Conservation (phyloP, 768 basidiomycete genomes). For the Boletellus emodensis region DNA sequence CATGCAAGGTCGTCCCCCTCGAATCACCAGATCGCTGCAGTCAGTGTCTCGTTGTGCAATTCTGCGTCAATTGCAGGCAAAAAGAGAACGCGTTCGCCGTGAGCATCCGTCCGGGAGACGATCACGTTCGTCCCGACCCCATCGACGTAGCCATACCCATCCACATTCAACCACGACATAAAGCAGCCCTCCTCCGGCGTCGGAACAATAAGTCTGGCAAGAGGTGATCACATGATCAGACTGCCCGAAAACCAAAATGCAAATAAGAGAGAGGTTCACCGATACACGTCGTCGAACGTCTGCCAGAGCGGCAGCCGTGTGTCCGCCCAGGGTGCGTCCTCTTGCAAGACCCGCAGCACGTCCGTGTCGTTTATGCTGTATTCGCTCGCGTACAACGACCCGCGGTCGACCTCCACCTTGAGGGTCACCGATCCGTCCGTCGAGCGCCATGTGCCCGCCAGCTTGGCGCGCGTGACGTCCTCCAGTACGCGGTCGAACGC, state of each 20-base stretch:
- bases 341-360: constrained; percentile 33
- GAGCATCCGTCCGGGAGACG: neutral
- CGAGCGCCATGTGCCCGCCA: constrained; percentile 35
- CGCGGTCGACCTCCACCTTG: constrained; percentile 28
- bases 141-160: constrained; percentile 24
- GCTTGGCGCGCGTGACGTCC: constrained; percentile 19
- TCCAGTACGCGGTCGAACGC: constrained; percentile 32
- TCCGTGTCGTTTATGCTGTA: constrained; percentile 34
- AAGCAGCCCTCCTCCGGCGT: constrained; percentile 18
- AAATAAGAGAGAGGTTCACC: constrained; percentile 19
- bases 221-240: neutral
- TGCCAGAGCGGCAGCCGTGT: constrained; percentile 30
- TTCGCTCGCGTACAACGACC: constrained; percentile 28
- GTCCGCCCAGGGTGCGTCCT: neutral
- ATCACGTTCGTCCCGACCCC: constrained; percentile 21
- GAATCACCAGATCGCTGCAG: constrained; percentile 20
- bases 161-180: constrained; percentile 17
- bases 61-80: constrained; percentile 12
- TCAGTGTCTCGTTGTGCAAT: constrained; percentile 17
- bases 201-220: constrained; percentile 15
- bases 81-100: constrained; percentile 6
- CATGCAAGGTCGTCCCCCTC: no score
- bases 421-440: constrained; percentile 27
- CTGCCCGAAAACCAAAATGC: neutral
- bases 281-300: constrained; percentile 39